Percentiles rank a stretch among this genome's conserved stretches.
These are phyloP conservation scores for Trypanosoma grayi DNA, from an alignment of 208 protist genomes.

Conservation along the genomic window DNA sequence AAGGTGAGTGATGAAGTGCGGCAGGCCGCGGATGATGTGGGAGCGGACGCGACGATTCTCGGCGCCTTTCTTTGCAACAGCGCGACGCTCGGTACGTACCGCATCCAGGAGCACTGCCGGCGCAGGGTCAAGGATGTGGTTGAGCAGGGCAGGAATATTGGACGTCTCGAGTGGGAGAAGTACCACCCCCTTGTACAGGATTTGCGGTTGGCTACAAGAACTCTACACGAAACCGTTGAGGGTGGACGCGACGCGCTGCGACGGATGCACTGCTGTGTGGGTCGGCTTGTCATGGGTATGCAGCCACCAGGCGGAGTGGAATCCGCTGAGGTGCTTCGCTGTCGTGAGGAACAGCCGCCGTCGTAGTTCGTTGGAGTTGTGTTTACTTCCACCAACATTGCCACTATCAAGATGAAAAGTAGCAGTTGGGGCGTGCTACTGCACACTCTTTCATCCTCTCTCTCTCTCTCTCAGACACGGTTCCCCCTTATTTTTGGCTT, in stretches of 20 bases:
- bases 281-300: background rate
- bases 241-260: constrained; percentile 6
- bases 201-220: background rate
- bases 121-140: background rate
- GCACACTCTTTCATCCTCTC: constrained; percentile 2
- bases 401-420: too few relatives aligned
- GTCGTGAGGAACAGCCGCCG: background rate
- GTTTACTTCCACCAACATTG: background rate
- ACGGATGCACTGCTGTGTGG: constrained; percentile 7
- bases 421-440: too few relatives aligned
- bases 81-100: constrained; percentile 11
- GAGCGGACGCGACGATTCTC: constrained; percentile 7
- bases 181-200: constrained; percentile 7
- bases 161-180: constrained; percentile 5
- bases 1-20: background rate
- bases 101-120: constrained; percentile 16
- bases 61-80: constrained; percentile 15
- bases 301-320: background rate
- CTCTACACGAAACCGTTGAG: constrained; percentile 15
- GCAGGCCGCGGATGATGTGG: background rate
- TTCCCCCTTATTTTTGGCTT: constrained; percentile 6
- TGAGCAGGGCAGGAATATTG: constrained; percentile 4
- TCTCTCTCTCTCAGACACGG: constrained; percentile 11
- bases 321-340: background rate
- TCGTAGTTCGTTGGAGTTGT: background rate